These are phyloP conservation scores for Balamuthia mandrillaris DNA, from an alignment of 208 protist genomes.

Conservation along the genomic window DNA sequence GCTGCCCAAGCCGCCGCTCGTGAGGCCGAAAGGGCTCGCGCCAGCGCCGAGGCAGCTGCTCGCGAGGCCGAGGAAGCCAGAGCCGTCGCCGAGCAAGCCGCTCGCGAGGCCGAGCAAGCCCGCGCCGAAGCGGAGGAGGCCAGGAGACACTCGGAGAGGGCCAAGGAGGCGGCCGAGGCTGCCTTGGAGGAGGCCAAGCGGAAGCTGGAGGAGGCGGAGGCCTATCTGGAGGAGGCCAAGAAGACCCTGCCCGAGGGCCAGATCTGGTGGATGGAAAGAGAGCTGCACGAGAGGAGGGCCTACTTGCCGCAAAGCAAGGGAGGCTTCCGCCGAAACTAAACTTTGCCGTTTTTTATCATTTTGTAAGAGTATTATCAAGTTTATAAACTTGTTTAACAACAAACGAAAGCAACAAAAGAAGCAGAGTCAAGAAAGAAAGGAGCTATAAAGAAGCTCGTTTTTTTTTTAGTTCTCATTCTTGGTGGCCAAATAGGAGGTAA, in stretches of 20 bases:
- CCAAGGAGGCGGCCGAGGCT: slow-evolving; percentile 14
- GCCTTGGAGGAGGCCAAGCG: slow-evolving; percentile 8
- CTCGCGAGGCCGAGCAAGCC: neutral
- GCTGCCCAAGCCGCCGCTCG: slow-evolving; percentile 32
- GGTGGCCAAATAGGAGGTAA: too few relatives aligned
- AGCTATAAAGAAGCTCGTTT: too few relatives aligned
- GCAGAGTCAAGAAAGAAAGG: too few relatives aligned
- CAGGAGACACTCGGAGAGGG: neutral
- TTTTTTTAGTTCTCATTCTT: too few relatives aligned
- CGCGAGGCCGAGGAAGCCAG: slow-evolving; percentile 1
- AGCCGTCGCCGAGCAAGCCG: slow-evolving; percentile 8
- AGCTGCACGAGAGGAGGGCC: slow-evolving; percentile 45
- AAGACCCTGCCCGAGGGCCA: slow-evolving; percentile 31
- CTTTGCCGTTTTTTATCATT: too few relatives aligned
- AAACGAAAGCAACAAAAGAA: too few relatives aligned
- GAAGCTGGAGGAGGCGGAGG: slow-evolving; percentile 19
- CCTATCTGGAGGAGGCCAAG: slow-evolving; percentile 30
- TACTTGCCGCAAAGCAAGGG: slow-evolving; percentile 51
- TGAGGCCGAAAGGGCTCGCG: neutral
- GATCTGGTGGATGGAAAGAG: slow-evolving; percentile 52
- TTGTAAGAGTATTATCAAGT: too few relatives aligned
- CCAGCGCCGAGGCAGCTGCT: neutral
- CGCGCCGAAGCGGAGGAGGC: neutral
- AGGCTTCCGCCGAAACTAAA: slow-evolving; percentile 37
- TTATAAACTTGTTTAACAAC: too few relatives aligned